Conservation (phyloP, 2,329 filamentous ascomycete species). For the Ascocoryne sarcoides region DNA sequence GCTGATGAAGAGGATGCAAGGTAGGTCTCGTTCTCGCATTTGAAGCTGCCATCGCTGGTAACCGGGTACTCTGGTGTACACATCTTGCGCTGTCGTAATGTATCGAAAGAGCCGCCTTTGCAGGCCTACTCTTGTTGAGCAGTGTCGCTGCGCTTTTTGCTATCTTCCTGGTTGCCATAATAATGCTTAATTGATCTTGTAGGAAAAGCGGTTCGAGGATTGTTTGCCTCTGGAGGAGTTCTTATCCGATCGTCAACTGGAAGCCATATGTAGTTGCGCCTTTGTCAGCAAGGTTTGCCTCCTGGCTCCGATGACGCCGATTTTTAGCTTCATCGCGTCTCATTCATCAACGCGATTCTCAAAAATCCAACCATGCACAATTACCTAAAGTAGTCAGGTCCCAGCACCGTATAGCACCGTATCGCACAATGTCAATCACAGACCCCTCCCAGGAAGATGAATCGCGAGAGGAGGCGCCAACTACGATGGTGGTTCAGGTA, state of each 20-base stretch:
- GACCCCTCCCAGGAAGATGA: neutral
- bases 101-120: slow-evolving; percentile 24
- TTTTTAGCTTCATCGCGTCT: no score
- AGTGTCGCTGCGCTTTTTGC: slow-evolving; percentile 14
- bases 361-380: no score
- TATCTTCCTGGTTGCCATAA: slow-evolving; percentile 22
- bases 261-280: no score
- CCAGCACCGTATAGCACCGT: no score
- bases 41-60: slow-evolving; percentile 39
- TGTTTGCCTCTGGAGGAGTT: neutral
- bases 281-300: no score
- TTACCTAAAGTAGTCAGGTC: no score
- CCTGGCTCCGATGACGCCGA: neutral
- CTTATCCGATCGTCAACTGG: no score
- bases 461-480: neutral
- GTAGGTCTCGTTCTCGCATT: slow-evolving; percentile 37
- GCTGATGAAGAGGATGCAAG: slow-evolving; percentile 34
- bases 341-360: no score
- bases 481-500: slow-evolving; percentile 4
- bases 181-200: neutral
- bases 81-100: slow-evolving; percentile 28
- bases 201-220: neutral
- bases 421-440: slow-evolving; percentile 5
- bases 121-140: slow-evolving; percentile 19
- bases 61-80: slow-evolving; percentile 35